These are phyloP conservation scores for Aspergillus sclerotioniger DNA, from an alignment of 495 filamentous ascomycete genomes.

Conservation along the genomic window DNA sequence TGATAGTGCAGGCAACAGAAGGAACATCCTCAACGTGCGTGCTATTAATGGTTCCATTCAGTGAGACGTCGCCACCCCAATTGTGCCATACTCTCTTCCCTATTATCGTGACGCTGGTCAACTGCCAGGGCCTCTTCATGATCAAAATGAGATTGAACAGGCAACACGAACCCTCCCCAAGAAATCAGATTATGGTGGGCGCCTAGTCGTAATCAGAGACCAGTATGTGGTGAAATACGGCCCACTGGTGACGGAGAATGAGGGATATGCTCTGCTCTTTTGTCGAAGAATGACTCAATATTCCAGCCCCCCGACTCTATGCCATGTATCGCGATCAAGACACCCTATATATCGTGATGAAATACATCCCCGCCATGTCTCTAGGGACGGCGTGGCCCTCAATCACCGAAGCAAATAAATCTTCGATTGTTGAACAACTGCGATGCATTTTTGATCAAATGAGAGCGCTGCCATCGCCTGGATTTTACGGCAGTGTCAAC, in stretches of 20 bases:
- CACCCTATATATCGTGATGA: constrained; percentile 21
- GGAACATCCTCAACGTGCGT: too few relatives aligned
- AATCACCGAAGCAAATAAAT: constrained; percentile 25
- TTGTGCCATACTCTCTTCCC: too few relatives aligned
- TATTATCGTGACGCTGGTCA: too few relatives aligned
- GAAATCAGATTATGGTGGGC: constrained; percentile 15
- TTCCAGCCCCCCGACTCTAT: constrained; percentile 20
- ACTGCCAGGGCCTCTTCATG: constrained; percentile 22
- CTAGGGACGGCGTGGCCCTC: constrained; percentile 17
- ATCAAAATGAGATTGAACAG: constrained; percentile 23
- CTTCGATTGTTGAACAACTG: constrained; percentile 20
- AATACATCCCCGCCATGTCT: constrained; percentile 20
- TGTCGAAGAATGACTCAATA: constrained; percentile 17
- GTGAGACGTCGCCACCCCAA: too few relatives aligned
- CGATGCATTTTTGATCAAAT: constrained; percentile 29
- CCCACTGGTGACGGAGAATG: constrained; percentile 15
- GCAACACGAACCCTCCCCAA: constrained; percentile 22
- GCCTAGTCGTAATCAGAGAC: constrained; percentile 19
- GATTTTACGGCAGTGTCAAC: constrained; percentile 26
- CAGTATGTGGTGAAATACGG: constrained; percentile 22
- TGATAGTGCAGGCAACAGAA: too few relatives aligned
- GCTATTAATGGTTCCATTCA: too few relatives aligned
- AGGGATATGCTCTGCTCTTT: constrained; percentile 20
- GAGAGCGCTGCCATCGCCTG: constrained; percentile 27
- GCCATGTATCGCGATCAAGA: constrained; percentile 19